A percentile compares a stretch with the other conserved stretches of the same genome.
These are phyloP conservation scores for Berberis vulgaris DNA, from an alignment of 164 flowering plant species.

Conservation along the genomic window DNA sequence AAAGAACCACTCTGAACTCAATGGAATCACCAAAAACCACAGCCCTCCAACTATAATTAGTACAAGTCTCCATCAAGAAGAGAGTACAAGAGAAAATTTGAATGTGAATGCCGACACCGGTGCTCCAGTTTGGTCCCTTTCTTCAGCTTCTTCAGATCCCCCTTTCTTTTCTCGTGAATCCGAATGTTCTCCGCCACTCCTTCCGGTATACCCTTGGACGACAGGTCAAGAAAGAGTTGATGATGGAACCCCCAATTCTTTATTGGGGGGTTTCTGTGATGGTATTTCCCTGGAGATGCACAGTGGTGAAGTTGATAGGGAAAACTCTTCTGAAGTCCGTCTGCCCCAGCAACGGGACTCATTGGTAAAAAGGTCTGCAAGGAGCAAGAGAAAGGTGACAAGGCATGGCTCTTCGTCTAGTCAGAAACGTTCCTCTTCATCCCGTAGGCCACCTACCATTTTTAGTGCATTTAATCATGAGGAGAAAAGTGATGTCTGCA, in stretches of 20 bases:
- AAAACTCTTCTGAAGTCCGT: not conserved
- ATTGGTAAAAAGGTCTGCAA: slow-evolving; percentile 11
- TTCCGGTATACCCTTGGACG: slow-evolving; percentile 3
- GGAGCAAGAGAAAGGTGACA: slow-evolving; percentile 14
- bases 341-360: slow-evolving; percentile 3
- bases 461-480: not conserved
- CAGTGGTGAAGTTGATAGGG: not conserved
- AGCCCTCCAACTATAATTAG: not conserved
- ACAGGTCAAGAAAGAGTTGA: slow-evolving; percentile 2
- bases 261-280: slow-evolving; percentile 6
- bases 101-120: not conserved
- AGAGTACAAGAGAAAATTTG: not conserved
- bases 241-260: slow-evolving; percentile 2
- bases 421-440: slow-evolving; percentile 2
- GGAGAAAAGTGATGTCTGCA: not conserved
- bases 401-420: slow-evolving; percentile 9
- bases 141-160: not conserved
- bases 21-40: not conserved
- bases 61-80: not conserved
- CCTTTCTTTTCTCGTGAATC: not conserved
- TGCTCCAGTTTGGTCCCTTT: not conserved
- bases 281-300: not conserved
- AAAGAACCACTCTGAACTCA: not conserved
- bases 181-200: not conserved
- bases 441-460: not conserved